Conservation (phyloP, 331 rosid genomes). For the Rhamnella rubrinervis region DNA sequence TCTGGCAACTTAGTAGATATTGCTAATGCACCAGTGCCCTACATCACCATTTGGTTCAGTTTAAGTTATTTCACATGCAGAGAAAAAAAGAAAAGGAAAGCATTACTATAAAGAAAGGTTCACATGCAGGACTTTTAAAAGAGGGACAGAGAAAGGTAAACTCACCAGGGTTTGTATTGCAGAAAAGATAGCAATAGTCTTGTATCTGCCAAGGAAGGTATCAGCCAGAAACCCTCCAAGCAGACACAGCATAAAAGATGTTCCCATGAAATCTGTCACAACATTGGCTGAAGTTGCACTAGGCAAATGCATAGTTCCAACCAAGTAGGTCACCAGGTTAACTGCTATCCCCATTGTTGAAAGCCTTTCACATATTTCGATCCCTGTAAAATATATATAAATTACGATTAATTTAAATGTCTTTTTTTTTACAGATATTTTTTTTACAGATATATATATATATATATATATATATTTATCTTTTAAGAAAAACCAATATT, state of each 20-base stretch:
- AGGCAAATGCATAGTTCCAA: slow-evolving; percentile 79
- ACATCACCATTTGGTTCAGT: slow-evolving; percentile 11
- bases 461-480: too few relatives aligned
- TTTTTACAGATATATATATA: too few relatives aligned
- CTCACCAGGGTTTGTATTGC: slow-evolving; percentile 63
- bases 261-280: slow-evolving; percentile 86
- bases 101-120: too few relatives aligned
- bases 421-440: too few relatives aligned
- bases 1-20: slow-evolving; percentile 61
- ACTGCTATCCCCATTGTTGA: slow-evolving; percentile 96
- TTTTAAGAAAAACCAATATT: too few relatives aligned
- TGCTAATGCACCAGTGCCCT: slow-evolving; percentile 81
- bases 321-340: slow-evolving; percentile 80
- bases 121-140: neutral
- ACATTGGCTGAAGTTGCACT: slow-evolving; percentile 91
- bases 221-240: slow-evolving; percentile 95
- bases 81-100: neutral
- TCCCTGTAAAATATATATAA: slow-evolving; percentile 41
- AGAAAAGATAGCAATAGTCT: slow-evolving; percentile 77
- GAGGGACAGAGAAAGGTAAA: neutral
- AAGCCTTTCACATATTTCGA: slow-evolving; percentile 90
- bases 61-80: neutral
- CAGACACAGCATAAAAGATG: slow-evolving; percentile 79
- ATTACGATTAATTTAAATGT: neutral
- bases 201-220: slow-evolving; percentile 85